Evolutionary conservation across 2,329 filamentous ascomycete species (phyloP).

Genomic region (Metarhizium rileyi): DNA sequence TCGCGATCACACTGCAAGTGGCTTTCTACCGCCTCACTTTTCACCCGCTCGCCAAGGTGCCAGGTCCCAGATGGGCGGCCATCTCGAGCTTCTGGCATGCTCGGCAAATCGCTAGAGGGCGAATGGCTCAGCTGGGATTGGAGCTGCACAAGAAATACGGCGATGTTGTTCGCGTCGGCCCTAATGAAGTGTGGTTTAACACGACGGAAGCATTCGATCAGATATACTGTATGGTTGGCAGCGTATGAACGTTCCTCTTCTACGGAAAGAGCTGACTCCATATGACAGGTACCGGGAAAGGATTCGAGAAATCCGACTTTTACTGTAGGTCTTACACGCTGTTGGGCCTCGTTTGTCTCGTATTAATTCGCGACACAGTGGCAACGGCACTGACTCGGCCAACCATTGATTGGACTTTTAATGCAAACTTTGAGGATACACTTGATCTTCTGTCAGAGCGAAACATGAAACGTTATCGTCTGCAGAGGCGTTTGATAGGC

Average conservation of each 20-base stretch:
- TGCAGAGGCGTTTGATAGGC: slow-evolving; percentile 39
- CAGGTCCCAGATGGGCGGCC: slow-evolving; percentile 37
- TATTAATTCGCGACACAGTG: slow-evolving; percentile 20
- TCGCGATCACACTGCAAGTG: slow-evolving; percentile 10
- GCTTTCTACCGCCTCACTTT: slow-evolving; percentile 29
- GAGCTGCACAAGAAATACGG: slow-evolving; percentile 38
- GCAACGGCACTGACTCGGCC: slow-evolving; percentile 20
- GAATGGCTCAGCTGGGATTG: slow-evolving; percentile 29
- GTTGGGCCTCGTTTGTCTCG: not conserved
- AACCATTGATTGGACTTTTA: slow-evolving; percentile 26
- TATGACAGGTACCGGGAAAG: slow-evolving; percentile 31
- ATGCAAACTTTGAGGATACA: slow-evolving; percentile 29
- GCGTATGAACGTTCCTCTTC: not conserved
- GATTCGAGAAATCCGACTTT: slow-evolving; percentile 42
- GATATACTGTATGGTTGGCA: slow-evolving; percentile 33
- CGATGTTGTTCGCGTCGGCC: slow-evolving; percentile 40
- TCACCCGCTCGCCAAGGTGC: slow-evolving; percentile 34
- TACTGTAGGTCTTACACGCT: slow-evolving; percentile 30
- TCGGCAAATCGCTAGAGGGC: slow-evolving; percentile 33
- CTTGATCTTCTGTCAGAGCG: slow-evolving; percentile 42
- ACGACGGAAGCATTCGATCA: slow-evolving; percentile 35
- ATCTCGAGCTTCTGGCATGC: slow-evolving; percentile 40
- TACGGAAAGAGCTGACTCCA: not conserved
- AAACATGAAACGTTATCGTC: slow-evolving; percentile 34
- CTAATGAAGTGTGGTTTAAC: slow-evolving; percentile 44